Evolutionary conservation across 495 filamentous ascomycete genomes (phyloP).

Genomic region (Podospora australis): DNA sequence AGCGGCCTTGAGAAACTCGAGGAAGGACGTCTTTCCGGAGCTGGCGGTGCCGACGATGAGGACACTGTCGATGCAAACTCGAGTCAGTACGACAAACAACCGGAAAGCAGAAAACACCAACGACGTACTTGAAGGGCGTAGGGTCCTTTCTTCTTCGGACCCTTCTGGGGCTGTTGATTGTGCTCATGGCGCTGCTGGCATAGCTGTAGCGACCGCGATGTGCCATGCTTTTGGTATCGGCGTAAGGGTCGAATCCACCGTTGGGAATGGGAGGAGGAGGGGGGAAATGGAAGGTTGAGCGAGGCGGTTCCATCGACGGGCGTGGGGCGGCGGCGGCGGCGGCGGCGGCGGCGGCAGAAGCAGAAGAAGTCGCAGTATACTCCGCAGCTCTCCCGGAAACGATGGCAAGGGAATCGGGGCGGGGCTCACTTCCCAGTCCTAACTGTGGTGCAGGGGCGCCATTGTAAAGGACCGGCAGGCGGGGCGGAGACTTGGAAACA

Average conservation of each 20-base stretch:
- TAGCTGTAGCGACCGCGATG: constrained; percentile 96
- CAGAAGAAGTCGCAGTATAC: not conserved
- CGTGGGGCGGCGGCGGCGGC: constrained; percentile 28
- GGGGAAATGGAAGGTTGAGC: constrained; percentile 28
- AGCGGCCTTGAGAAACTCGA: constrained; percentile 85
- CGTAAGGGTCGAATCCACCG: constrained; percentile 63
- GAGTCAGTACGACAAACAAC: constrained; percentile 6
- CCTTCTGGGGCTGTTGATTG: constrained; percentile 88
- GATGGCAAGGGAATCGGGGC: constrained; percentile 60
- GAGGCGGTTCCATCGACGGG: constrained; percentile 38
- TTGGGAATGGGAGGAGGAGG: constrained; percentile 49
- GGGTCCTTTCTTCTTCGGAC: constrained; percentile 93
- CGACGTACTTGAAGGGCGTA: constrained; percentile 91
- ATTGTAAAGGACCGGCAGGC: constrained; percentile 69
- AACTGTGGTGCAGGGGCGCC: constrained; percentile 53
- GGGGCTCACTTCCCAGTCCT: constrained; percentile 58
- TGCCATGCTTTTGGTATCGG: constrained; percentile 88
- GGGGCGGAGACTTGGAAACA: constrained; percentile 65
- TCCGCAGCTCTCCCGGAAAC: constrained; percentile 46
- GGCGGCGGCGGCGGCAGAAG: not conserved
- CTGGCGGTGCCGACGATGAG: constrained; percentile 83
- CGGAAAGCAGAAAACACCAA: too few relatives aligned
- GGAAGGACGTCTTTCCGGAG: constrained; percentile 93
- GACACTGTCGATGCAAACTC: constrained; percentile 50
- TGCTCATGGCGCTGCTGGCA: constrained; percentile 84